phyloP scores from a whole-genome alignment of 2,329 filamentous ascomycete species.

The Colletotrichum sp. region DNA sequence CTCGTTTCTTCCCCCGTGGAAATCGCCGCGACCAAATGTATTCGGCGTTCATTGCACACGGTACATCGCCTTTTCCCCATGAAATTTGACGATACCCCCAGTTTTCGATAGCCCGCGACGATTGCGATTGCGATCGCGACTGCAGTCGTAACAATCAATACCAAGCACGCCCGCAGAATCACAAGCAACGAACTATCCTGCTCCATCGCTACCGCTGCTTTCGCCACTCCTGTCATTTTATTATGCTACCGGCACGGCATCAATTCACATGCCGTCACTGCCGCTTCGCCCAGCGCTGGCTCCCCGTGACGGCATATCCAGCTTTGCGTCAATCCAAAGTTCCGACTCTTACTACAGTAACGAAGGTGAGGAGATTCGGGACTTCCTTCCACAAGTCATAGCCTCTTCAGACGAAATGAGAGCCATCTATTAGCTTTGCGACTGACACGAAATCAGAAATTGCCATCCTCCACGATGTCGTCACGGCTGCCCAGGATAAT shows the following conservation, averaged over 20 bases:
- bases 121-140: not conserved
- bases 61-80: not conserved
- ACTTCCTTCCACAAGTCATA: not conserved
- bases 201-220: not conserved
- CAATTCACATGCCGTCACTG: constrained; percentile 36
- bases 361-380: constrained; percentile 49
- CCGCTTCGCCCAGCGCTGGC: constrained; percentile 37
- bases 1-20: not conserved
- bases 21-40: not conserved
- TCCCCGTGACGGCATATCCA: constrained; percentile 36
- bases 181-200: not conserved
- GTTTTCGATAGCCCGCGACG: not conserved
- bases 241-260: constrained; percentile 34
- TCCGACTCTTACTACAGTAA: constrained; percentile 60
- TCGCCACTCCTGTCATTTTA: constrained; percentile 21
- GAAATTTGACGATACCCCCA: not conserved
- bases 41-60: not conserved
- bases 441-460: constrained; percentile 63
- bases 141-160: not conserved
- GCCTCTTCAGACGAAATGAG: not conserved
- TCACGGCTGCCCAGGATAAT: constrained; percentile 71
- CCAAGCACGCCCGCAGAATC: not conserved
- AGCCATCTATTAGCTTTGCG: not conserved
- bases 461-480: constrained; percentile 76
- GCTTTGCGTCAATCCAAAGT: constrained; percentile 25